phyloP scores from a whole-genome alignment of 768 basidiomycete species.

The Neoboletus magnificus region DNA sequence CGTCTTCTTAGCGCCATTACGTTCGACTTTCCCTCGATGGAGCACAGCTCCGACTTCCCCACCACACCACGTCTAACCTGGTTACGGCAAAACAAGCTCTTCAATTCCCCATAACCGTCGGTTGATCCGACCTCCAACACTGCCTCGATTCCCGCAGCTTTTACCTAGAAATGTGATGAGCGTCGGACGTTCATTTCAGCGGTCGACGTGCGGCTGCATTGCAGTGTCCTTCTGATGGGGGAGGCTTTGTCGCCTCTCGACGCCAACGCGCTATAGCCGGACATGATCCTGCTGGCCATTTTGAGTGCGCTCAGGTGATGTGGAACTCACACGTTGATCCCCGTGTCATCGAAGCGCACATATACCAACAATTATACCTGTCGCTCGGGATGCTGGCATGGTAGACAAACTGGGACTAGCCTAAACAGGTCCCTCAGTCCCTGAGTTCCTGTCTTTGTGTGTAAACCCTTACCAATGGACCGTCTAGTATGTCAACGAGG shows the following conservation, averaged over 20 bases:
- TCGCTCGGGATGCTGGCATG: slow-evolving; percentile 30
- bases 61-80: background rate
- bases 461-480: slow-evolving; percentile 12
- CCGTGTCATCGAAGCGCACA: slow-evolving; percentile 23
- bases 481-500: slow-evolving; percentile 14
- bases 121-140: slow-evolving; percentile 13
- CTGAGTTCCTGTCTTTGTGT: slow-evolving; percentile 24
- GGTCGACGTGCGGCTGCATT: slow-evolving; percentile 1
- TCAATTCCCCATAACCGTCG: background rate
- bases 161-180: background rate
- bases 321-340: slow-evolving; percentile 23
- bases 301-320: slow-evolving; percentile 18
- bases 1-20: background rate
- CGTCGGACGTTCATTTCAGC: slow-evolving; percentile 5
- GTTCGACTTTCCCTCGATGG: background rate
- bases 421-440: slow-evolving; percentile 13
- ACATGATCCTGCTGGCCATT: slow-evolving; percentile 8
- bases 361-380: slow-evolving; percentile 7
- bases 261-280: slow-evolving; percentile 11
- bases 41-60: background rate
- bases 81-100: background rate
- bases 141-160: slow-evolving; percentile 8
- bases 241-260: slow-evolving; percentile 6
- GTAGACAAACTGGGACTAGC: slow-evolving; percentile 17
- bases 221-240: slow-evolving; percentile 4